Percentiles rank a stretch among this genome's conserved stretches.
Evolutionary conservation across 371 early-diverging fungal genomes (phyloP).

Genomic region (Mortierella sp.): DNA sequence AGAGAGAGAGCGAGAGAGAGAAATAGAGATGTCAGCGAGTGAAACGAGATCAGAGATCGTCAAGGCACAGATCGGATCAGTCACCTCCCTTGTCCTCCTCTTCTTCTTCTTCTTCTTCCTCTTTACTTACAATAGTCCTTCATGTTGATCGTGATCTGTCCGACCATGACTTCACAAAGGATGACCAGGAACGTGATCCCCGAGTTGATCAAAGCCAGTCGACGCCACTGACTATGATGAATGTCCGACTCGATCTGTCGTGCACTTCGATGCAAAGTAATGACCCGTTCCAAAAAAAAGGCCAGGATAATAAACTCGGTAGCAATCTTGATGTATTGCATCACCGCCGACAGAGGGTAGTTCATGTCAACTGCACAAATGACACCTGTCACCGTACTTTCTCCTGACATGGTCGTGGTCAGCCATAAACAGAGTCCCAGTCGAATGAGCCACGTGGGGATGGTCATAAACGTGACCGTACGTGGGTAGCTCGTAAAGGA

Average conservation of each 20-base stretch:
- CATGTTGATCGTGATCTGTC: not conserved
- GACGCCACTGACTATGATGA: not conserved
- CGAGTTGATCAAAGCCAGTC: conserved; percentile 8
- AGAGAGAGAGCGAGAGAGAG: not conserved
- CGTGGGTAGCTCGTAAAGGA: conserved; percentile 8
- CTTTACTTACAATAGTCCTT: not conserved
- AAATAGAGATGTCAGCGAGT: not conserved
- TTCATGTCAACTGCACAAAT: not conserved
- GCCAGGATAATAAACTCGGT: not conserved
- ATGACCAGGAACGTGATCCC: conserved; percentile 12
- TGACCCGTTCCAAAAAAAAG: conserved; percentile 8
- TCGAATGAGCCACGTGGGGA: conserved; percentile 7
- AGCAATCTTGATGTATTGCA: conserved; percentile 12
- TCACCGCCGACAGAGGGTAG: not conserved
- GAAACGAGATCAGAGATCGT: not conserved
- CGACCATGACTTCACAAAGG: conserved; percentile 6
- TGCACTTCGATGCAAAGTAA: not conserved
- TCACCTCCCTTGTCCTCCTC: too few species aligned
- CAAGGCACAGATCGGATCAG: not conserved
- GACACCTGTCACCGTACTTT: not conserved
- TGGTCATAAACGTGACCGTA: not conserved
- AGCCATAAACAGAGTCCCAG: conserved; percentile 1
- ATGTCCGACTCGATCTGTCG: not conserved
- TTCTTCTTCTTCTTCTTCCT: too few species aligned
- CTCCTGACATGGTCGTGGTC: not conserved